Percentiles rank a stretch among this genome's conserved stretches.
phyloP scores from a whole-genome alignment of 2,329 filamentous ascomycete species.

The Lasiodiplodia citricola region DNA sequence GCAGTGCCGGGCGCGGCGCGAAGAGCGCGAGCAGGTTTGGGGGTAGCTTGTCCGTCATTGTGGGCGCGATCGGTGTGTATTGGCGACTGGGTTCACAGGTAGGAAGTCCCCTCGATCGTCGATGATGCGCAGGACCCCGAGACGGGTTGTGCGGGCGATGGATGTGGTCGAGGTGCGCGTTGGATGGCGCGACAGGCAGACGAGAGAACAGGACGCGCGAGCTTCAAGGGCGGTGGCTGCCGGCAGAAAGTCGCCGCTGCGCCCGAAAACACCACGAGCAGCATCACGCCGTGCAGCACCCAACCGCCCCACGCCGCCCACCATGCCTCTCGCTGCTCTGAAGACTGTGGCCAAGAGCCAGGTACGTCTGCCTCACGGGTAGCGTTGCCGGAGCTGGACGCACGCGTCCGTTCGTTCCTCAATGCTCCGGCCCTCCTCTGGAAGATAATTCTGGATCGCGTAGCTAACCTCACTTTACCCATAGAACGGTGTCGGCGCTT shows the following conservation, averaged over 20 bases:
- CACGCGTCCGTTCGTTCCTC: neutral
- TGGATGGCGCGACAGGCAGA: constrained; percentile 18
- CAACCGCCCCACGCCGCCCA: constrained; percentile 33
- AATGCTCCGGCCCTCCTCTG: neutral
- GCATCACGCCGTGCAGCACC: neutral
- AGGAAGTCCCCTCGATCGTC: neutral
- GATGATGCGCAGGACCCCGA: neutral
- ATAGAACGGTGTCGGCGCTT: constrained; percentile 95
- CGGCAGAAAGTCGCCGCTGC: constrained; percentile 1
- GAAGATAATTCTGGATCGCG: neutral
- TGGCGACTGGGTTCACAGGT: neutral
- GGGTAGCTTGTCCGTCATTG: constrained; percentile 96
- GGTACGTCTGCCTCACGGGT: constrained; percentile 46
- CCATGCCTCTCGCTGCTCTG: constrained; percentile 57
- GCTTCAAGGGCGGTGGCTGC: constrained; percentile 1
- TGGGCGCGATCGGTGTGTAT: constrained; percentile 19
- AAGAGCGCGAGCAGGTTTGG: constrained; percentile 93
- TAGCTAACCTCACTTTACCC: constrained; percentile 29
- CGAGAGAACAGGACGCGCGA: constrained; percentile 4
- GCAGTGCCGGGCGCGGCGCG: constrained; percentile 87
- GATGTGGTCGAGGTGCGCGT: constrained; percentile 3
- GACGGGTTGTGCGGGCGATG: neutral
- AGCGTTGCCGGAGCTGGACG: neutral
- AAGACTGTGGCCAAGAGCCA: constrained; percentile 61
- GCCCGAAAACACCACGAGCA: constrained; percentile 17